phyloP scores from a whole-genome alignment of 192 early-diverging fungal genomes.

The Helicostylum pulchrum region DNA sequence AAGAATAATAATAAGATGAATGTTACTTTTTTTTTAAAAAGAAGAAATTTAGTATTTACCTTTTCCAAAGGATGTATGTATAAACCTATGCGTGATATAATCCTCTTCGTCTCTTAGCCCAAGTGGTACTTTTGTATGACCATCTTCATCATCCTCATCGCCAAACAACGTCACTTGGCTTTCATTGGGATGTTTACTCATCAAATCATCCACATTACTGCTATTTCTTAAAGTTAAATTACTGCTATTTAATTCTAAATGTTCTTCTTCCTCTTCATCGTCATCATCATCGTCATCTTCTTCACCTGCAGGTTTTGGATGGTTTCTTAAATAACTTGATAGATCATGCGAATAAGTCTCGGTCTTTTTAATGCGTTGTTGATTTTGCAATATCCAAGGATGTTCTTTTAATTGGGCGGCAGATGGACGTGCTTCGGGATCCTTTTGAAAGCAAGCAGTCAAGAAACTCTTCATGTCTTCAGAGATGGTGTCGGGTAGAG shows the following conservation, averaged over 20 bases:
- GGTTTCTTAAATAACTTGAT: slow-evolving; percentile 13
- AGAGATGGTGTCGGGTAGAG: slow-evolving; percentile 78
- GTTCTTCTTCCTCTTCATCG: background rate
- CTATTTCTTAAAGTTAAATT: background rate
- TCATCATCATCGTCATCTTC: slow-evolving; percentile 2
- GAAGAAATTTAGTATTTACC: slow-evolving; percentile 32
- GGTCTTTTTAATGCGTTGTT: slow-evolving; percentile 14
- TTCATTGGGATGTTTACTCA: slow-evolving; percentile 7
- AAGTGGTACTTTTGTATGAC: slow-evolving; percentile 16
- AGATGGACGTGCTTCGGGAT: slow-evolving; percentile 66
- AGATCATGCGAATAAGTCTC: slow-evolving; percentile 15
- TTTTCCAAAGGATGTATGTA: slow-evolving; percentile 56
- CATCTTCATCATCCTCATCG: slow-evolving; percentile 14
- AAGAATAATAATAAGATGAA: background rate
- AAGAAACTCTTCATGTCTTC: slow-evolving; percentile 80
- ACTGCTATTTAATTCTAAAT: background rate
- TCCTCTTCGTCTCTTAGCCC: slow-evolving; percentile 15
- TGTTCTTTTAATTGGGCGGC: slow-evolving; percentile 73
- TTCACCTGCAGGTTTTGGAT: background rate
- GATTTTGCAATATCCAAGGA: slow-evolving; percentile 67
- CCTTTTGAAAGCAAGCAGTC: slow-evolving; percentile 80
- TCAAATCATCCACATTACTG: background rate
- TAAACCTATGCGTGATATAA: slow-evolving; percentile 48
- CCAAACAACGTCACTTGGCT: slow-evolving; percentile 6
- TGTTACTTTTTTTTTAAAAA: background rate